Conservation (phyloP, 2,329 filamentous ascomycete genomes). For the Exophiala aquamarina region DNA sequence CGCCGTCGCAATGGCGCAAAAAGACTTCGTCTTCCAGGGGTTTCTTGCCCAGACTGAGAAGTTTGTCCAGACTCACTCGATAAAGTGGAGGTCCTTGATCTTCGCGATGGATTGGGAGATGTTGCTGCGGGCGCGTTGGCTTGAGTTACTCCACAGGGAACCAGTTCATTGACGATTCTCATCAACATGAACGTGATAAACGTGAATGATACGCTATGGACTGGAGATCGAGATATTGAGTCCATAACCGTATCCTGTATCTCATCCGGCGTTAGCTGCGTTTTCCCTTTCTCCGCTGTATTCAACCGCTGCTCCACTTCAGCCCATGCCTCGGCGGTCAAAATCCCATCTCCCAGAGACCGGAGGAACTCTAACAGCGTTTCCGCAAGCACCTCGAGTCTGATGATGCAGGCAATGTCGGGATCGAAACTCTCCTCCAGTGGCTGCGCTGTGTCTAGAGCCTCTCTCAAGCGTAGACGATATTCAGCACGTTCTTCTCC, state of each 20-base stretch:
- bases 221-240: constrained; percentile 67
- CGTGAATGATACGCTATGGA: constrained; percentile 85
- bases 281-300: constrained; percentile 43
- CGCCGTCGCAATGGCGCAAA: constrained; percentile 21
- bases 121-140: background rate
- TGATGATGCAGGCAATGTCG: constrained; percentile 63
- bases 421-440: constrained; percentile 63
- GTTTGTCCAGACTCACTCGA: constrained; percentile 19
- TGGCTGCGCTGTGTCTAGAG: constrained; percentile 69
- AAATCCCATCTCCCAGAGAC: constrained; percentile 75
- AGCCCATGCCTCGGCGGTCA: constrained; percentile 69
- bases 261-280: constrained; percentile 52
- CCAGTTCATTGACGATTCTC: constrained; percentile 56
- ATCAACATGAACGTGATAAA: constrained; percentile 78
- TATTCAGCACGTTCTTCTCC: constrained; percentile 43
- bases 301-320: constrained; percentile 28
- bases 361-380: constrained; percentile 72
- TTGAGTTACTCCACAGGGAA: constrained; percentile 9
- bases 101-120: constrained; percentile 9
- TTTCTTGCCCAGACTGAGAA: constrained; percentile 10
- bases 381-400: constrained; percentile 73
- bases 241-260: constrained; percentile 68
- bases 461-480: constrained; percentile 53
- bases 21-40: constrained; percentile 15
- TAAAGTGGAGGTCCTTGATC: constrained; percentile 24